phyloP scores from a whole-genome alignment of 2,329 filamentous ascomycete genomes.

The Metarhizium brunneum region DNA sequence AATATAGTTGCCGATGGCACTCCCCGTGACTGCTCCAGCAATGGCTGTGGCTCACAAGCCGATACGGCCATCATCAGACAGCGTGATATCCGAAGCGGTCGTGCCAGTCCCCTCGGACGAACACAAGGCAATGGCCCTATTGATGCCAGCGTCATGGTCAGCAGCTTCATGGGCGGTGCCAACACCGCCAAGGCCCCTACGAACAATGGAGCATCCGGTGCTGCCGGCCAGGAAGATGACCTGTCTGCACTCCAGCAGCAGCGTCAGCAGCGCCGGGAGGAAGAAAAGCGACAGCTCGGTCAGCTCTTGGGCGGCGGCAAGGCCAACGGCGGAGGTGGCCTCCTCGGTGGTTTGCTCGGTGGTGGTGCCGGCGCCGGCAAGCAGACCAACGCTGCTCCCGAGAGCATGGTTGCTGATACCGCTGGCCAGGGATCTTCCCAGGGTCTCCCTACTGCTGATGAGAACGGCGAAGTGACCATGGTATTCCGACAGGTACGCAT shows the following conservation, averaged over 20 bases:
- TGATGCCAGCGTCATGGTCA: conserved; percentile 45
- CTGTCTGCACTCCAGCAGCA: conserved; percentile 19
- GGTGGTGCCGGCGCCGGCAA: conserved; percentile 3
- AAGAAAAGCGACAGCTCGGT: conserved; percentile 20
- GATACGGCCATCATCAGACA: conserved; percentile 63
- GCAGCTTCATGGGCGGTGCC: conserved; percentile 48
- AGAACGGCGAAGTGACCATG: conserved; percentile 53
- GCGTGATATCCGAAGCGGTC: conserved; percentile 43
- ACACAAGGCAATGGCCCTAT: conserved; percentile 52
- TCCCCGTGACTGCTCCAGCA: conserved; percentile 55
- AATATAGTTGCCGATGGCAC: conserved; percentile 50
- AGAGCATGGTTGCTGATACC: conserved; percentile 43
- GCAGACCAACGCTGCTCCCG: conserved; percentile 14
- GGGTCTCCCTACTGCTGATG: conserved; percentile 51
- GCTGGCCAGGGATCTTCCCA: conserved; percentile 41
- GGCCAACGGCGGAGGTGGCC: neutral
- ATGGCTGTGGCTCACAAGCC: conserved; percentile 54
- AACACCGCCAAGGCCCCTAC: conserved; percentile 20
- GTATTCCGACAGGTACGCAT: conserved; percentile 42
- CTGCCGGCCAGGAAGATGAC: conserved; percentile 34
- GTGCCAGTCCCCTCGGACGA: conserved; percentile 51
- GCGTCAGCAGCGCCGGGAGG: conserved; percentile 10
- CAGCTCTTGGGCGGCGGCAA: conserved; percentile 19
- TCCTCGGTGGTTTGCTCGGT: neutral
- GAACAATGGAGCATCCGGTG: conserved; percentile 27